Base-by-base conservation (phyloP, 208 protist species). In the Balamuthia mandrillaris region DNA sequence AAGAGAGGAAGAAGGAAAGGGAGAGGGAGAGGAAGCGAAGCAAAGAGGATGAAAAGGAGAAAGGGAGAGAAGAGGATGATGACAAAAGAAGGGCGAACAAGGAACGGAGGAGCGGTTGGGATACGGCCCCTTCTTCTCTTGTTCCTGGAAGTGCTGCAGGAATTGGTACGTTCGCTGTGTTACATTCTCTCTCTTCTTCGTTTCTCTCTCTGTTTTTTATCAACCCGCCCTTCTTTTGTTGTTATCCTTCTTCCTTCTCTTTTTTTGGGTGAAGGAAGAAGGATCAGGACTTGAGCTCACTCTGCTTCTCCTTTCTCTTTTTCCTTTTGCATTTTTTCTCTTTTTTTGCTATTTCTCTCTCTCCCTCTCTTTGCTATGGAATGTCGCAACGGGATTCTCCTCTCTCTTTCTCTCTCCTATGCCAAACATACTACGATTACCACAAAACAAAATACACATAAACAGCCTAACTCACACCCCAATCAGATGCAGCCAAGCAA, bases 101-200 rank as follows among this genome's bases (percentile, higher is more conserved):
- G 42, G 44, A 47, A 12, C 68, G 68, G 42, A 49, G n/a, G 68
- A 77, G 68, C 21, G 68, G 68, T 39, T 77, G 68, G 68, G 68
- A 77, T 5, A 41, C 68, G 16, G 44, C 41, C 3, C 44, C 42
- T 21, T 31, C 68, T 3, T 21, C 27, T 29, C 42, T 54, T 49
- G 65, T 42, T 49, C n/a, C 3, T 39, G 24, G 41, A n/a, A 6
- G 35, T 6, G 61, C 61, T 37, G 61, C 61, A 5, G 61, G 5
- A 35, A 5, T n/a, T 6, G 3, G 41, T 3, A 24, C 10, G n/a
- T 10, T 27, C 58, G 31, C 65, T 6, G 21, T 42, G 2, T 2
- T 24, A 35, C 3, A 10, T 39, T 47, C 61, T 39, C 35, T 37
- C 4, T 37, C 5, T 47, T 12, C n/a, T 45, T 5, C 6, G 10